phyloP scores from a whole-genome alignment of 805 yeast species.

The Kluyveromyces dobzhanskii region DNA sequence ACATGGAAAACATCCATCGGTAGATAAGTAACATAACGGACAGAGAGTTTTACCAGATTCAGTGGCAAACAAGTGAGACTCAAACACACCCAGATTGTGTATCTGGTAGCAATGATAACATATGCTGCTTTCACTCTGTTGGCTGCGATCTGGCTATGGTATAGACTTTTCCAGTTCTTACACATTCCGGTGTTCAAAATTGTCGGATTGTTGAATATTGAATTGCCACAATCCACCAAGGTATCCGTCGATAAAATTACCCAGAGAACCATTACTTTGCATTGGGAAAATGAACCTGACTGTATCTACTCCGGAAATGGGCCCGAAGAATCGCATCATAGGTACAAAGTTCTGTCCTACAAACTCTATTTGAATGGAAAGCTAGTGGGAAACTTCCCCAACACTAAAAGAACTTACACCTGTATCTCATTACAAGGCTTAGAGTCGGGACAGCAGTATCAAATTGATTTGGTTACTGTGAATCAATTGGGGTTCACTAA shows the following conservation, averaged over 20 bases:
- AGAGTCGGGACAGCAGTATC: conserved; percentile 20
- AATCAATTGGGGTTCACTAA: conserved; percentile 28
- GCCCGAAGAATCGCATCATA: conserved; percentile 16
- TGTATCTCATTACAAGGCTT: conserved; percentile 26
- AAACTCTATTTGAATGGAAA: conserved; percentile 24
- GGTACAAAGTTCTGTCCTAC: conserved; percentile 8
- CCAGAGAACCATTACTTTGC: conserved; percentile 21
- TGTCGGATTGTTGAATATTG: conserved; percentile 21
- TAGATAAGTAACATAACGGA: too few species aligned
- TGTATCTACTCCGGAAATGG: conserved; percentile 6
- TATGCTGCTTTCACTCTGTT: conserved; percentile 8
- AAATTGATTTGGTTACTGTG: conserved; percentile 27
- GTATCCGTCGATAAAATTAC: conserved; percentile 28
- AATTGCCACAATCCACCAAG: conserved; percentile 27
- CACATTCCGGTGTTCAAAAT: conserved; percentile 24
- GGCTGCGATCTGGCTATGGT: conserved; percentile 21
- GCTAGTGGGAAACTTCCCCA: conserved; percentile 25
- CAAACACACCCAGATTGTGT: too few species aligned
- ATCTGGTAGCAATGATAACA: conserved; percentile 4
- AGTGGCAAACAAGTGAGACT: too few species aligned
- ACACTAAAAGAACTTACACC: conserved; percentile 24
- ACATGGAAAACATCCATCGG: too few species aligned
- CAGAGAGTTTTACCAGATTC: too few species aligned
- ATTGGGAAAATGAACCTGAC: conserved; percentile 29
- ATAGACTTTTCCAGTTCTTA: conserved; percentile 22